Evolutionary conservation across 352 stramenopile species (phyloP).

Genomic region (Phytophthora niederhauseri): DNA sequence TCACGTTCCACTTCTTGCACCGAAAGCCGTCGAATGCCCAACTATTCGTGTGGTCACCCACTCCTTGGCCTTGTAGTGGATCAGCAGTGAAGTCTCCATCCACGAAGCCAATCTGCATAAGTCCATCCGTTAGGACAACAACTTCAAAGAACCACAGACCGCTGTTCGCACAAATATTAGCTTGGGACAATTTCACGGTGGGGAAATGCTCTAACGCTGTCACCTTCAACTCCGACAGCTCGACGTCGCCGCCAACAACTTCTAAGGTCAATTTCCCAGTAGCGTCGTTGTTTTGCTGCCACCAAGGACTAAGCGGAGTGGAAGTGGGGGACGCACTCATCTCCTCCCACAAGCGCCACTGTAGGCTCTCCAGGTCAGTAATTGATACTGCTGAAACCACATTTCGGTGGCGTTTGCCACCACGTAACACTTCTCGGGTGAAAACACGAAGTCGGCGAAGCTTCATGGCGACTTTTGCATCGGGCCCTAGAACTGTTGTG

Average conservation of each 20-base stretch:
- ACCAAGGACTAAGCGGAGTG: conserved; percentile 20
- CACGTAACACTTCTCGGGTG: conserved; percentile 22
- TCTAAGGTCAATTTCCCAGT: conserved; percentile 39
- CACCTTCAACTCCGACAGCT: conserved; percentile 57
- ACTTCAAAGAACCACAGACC: conserved; percentile 94
- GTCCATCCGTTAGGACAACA: conserved; percentile 83
- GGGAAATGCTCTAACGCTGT: conserved; percentile 83
- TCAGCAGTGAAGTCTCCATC: conserved; percentile 86
- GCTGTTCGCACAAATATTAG: conserved; percentile 53
- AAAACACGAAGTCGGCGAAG: conserved; percentile 37
- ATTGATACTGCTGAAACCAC: conserved; percentile 15
- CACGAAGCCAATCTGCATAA: conserved; percentile 96
- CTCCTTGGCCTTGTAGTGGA: conserved; percentile 84
- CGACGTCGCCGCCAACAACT: conserved; percentile 71
- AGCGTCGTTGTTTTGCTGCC: conserved; percentile 28
- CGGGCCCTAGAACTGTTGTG: conserved; percentile 27
- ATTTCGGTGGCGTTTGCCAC: conserved; percentile 1
- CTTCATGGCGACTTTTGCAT: conserved; percentile 43
- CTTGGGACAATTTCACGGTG: conserved; percentile 60
- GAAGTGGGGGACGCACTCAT: not conserved
- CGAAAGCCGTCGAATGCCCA: conserved; percentile 93
- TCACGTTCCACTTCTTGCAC: conserved; percentile 92
- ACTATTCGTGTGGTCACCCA: conserved; percentile 91
- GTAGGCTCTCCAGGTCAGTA: conserved; percentile 39
- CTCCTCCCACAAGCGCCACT: conserved; percentile 42